Base-by-base conservation (phyloP, 2,329 filamentous ascomycete species). In the Xylariaceae sp. region DNA sequence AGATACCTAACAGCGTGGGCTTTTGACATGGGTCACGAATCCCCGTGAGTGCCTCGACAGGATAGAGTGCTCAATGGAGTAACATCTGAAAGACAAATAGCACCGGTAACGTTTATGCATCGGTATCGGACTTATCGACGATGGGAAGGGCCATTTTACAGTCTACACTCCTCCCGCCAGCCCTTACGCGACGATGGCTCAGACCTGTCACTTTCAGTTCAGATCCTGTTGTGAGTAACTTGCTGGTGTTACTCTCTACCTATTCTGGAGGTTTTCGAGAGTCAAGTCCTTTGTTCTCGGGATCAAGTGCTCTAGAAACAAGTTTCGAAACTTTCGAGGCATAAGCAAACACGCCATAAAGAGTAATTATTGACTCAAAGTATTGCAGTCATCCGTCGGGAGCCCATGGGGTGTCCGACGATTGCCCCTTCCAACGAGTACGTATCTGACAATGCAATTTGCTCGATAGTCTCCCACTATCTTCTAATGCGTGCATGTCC, bases 371-470 rank as follows among this genome's bases (percentile, higher is more conserved):
- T n/a, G n/a, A n/a, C n/a, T n/a, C n/a, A n/a, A n/a, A n/a, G n/a
- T n/a, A n/a, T n/a, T n/a, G n/a, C n/a, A n/a, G 6, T 63, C 65
- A 0, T 49, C 55, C 0, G 62, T 70, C 2, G 68, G 68, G 0
- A 65, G 65, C 51, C 68, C 67, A 5, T 70, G 68, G 67, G 68
- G 68, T 1, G 61, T 70, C 6, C 56, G 67, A 0, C 65, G 63
- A 5, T 50, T 70, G 10, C 48, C 59, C 6, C 41, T 69, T 16
- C 55, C 50, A 16, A 41, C 56, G 17, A 60, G 62, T 61, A 54
- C 42, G 49, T n/a, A 14, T 13, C 13, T 4, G 17, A 31, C 1
- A 14, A 13, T 9, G 31, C 22, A 12, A 22, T 31, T 34, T 31
- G 10, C 5, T 12, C 9, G 18, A 2, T 19, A 22, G 9, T 6